Evolutionary conservation across 352 stramenopile genomes (phyloP).

Genomic region (Pythium diclinum): DNA sequence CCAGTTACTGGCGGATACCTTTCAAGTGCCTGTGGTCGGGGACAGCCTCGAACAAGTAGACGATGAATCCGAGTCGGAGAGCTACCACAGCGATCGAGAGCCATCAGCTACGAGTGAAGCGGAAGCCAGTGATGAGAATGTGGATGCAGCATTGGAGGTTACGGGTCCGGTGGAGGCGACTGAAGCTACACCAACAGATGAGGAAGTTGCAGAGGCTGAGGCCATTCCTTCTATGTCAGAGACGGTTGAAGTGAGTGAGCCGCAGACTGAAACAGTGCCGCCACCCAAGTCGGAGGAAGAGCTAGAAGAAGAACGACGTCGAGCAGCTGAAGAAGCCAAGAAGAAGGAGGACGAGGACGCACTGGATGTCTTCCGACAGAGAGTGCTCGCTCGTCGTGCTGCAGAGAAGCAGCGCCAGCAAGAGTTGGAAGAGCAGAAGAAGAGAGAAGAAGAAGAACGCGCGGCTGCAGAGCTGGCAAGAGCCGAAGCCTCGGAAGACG

Average conservation of each 20-base stretch:
- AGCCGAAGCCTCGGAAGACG: slow-evolving; percentile 40
- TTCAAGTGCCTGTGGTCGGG: not conserved
- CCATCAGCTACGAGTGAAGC: not conserved
- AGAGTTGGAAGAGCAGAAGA: slow-evolving; percentile 39
- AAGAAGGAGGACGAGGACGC: slow-evolving; percentile 53
- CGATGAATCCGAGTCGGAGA: slow-evolving; percentile 2
- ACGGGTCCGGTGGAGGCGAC: not conserved
- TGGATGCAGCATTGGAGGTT: not conserved
- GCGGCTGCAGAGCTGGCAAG: slow-evolving; percentile 5
- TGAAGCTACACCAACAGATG: not conserved
- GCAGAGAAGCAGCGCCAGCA: slow-evolving; percentile 56
- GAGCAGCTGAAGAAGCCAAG: slow-evolving; percentile 45
- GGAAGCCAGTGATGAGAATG: not conserved
- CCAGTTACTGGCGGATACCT: not conserved
- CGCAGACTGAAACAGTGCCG: not conserved
- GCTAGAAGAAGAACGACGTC: slow-evolving; percentile 33
- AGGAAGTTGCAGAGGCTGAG: not conserved
- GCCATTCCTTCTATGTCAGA: not conserved
- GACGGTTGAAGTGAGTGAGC: not conserved
- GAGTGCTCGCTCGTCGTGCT: slow-evolving; percentile 57
- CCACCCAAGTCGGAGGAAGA: slow-evolving; percentile 30
- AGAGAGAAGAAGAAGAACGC: slow-evolving; percentile 42
- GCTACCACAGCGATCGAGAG: slow-evolving; percentile 4
- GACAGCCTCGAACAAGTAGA: not conserved
- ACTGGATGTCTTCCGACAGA: slow-evolving; percentile 64